A percentile compares a stretch with the other conserved stretches of the same genome.
Conservation (phyloP, 495 filamentous ascomycete genomes). For the Podospora didyma region DNA sequence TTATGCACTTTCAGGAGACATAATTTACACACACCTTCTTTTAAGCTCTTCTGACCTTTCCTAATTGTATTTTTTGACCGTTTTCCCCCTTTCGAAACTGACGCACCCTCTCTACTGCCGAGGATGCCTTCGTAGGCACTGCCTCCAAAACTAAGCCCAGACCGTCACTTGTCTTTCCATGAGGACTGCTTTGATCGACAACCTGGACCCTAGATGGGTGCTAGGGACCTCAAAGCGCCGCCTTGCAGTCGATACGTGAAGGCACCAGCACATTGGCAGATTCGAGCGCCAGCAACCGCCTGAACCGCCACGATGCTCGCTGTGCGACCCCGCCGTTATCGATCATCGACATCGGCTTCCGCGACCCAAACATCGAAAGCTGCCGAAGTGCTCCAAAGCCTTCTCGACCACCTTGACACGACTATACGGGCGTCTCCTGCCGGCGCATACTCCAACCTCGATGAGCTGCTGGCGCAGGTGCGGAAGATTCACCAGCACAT, state of each 20-base stretch:
- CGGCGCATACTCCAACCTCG: constrained; percentile 38
- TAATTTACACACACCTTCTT: no score
- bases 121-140: background rate
- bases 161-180: constrained; percentile 16
- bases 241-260: constrained; percentile 21
- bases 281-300: no score
- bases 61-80: no score
- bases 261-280: constrained; percentile 6
- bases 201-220: constrained; percentile 28
- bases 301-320: constrained; percentile 37
- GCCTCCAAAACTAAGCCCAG: background rate
- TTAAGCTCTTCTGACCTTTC: no score
- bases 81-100: no score
- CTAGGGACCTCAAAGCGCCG: constrained; percentile 11
- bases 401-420: constrained; percentile 50
- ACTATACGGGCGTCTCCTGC: constrained; percentile 14
- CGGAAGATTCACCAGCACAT: constrained; percentile 46
- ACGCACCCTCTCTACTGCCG: no score
- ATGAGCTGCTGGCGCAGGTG: constrained; percentile 35
- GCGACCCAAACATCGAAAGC: constrained; percentile 52
- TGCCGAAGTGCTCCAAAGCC: constrained; percentile 55
- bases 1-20: no score
- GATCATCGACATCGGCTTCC: constrained; percentile 60
- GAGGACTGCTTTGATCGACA: constrained; percentile 10
- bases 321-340: constrained; percentile 48